Conservation (phyloP, 2,329 filamentous ascomycete genomes). For the Fusarium sororula region DNA sequence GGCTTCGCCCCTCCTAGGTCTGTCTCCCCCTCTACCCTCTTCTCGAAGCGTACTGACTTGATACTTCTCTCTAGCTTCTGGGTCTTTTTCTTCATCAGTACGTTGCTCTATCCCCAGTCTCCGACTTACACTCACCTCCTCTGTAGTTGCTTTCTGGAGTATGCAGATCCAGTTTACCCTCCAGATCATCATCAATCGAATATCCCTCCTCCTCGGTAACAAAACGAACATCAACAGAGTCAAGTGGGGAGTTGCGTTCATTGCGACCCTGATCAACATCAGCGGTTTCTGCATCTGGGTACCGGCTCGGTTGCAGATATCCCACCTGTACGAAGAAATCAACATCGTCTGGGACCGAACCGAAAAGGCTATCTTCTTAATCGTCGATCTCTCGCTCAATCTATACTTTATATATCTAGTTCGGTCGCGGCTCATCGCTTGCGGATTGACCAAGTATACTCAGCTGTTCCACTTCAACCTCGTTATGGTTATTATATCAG, state of each 20-base stretch:
- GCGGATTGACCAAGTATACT: slow-evolving; percentile 23
- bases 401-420: slow-evolving; percentile 32
- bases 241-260: slow-evolving; percentile 17
- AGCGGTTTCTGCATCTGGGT: slow-evolving; percentile 33
- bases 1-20: slow-evolving; percentile 10
- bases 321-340: slow-evolving; percentile 19
- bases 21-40: accelerated
- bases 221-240: slow-evolving; percentile 17
- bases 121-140: not conserved
- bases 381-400: slow-evolving; percentile 23
- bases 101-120: not conserved
- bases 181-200: slow-evolving; percentile 32
- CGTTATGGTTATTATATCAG: slow-evolving; percentile 19
- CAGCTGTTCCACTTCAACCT: slow-evolving; percentile 25
- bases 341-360: slow-evolving; percentile 32
- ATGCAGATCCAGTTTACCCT: slow-evolving; percentile 33
- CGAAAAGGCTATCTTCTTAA: slow-evolving; percentile 26
- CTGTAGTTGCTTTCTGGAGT: slow-evolving; percentile 21
- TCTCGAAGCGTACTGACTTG: not conserved
- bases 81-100: slow-evolving; percentile 34
- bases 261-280: slow-evolving; percentile 22
- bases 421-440: slow-evolving; percentile 13
- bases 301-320: slow-evolving; percentile 21
- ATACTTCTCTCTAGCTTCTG: not conserved
- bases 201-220: slow-evolving; percentile 19